Evolutionary conservation across 345 rosid genomes (phyloP), one percentile per base, ranked within the genome.

Genomic region (Corchorus olitorius): DNA sequence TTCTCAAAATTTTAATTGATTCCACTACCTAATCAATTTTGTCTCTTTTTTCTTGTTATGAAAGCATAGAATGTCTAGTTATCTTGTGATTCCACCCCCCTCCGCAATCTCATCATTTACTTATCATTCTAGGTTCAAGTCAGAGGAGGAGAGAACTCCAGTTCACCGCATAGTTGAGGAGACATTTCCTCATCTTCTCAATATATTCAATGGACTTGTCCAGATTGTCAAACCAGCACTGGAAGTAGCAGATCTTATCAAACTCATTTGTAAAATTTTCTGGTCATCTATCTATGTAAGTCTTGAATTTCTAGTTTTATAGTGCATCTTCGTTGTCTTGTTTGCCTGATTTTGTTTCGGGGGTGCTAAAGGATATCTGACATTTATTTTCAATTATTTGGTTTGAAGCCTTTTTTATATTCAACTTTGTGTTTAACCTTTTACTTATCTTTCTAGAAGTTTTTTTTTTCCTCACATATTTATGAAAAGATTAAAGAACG

Each of bases 201-300:
- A 75, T 79, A 92, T 97, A 56, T 97, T 97, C 78, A 90, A 76
- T 77, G 84, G 85, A 82, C 99, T 97, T 72, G 90, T 89, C 73
- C 97, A 91, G 86, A 90, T 97, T 79, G 78, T 78, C 37, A 90
- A 91, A 75, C 97, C 99, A 39, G 75, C 99, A 34, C 50, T 96
- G 74, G 98, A 91, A 85, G 85, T 97, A 78, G 97, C 99, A 3
- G 98, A 97, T 78, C 80, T 89, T 81, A 91, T 97, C 79, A 97
- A 97, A 90, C 95, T 97, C 71, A 91, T 94, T 71, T 97, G 98
- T 78, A 96, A 96, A 89, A 93, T 96, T 80, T 96, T 96, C 89
- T 96, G 97, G 99, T 96, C 98, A 64, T 88, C 94, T 50, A 94
- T 97, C 70, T 97, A 97, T 83, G 99, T 97, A 86, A 88, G 99